Conservation (phyloP, 371 early-diverging fungal genomes). For the Apophysomyces ossiformis region DNA sequence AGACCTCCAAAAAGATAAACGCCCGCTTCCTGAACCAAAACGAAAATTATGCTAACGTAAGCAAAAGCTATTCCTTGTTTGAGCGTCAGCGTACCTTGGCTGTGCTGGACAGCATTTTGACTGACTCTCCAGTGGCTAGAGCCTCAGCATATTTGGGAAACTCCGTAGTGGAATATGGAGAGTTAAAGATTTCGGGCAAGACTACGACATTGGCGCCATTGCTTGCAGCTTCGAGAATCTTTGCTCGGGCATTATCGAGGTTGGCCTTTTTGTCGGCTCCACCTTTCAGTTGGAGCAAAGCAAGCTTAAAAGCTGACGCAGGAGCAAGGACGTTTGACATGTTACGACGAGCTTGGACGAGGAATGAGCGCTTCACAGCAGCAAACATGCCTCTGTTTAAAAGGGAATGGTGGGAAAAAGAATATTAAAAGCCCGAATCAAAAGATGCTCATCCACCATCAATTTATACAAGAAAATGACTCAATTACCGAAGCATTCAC, state of each 20-base stretch:
- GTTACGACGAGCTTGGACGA: background rate
- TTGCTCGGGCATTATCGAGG: conserved; percentile 72
- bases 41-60: background rate
- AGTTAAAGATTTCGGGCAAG: conserved; percentile 97
- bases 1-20: conserved; percentile 77
- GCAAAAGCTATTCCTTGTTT: background rate
- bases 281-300: conserved; percentile 76
- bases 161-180: conserved; percentile 89
- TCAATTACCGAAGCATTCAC: background rate
- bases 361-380: background rate
- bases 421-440: conserved; percentile 1
- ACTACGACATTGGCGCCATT: conserved; percentile 87
- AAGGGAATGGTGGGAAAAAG: background rate
- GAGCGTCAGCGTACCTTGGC: conserved; percentile 62
- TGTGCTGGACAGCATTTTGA: conserved; percentile 73
- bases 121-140: conserved; percentile 62
- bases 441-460: background rate
- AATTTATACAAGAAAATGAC: too few relatives aligned
- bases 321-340: conserved; percentile 32
- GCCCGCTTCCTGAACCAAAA: conserved; percentile 64
- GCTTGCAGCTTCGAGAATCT: conserved; percentile 83
- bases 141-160: conserved; percentile 83
- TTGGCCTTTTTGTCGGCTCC: conserved; percentile 77
- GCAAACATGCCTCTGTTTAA: background rate
- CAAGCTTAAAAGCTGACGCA: conserved; percentile 65